A percentile compares a stretch with the other conserved stretches of the same genome.
Conservation (phyloP, 2,329 filamentous ascomycete genomes). For the Apiospora rasikravindrae region DNA sequence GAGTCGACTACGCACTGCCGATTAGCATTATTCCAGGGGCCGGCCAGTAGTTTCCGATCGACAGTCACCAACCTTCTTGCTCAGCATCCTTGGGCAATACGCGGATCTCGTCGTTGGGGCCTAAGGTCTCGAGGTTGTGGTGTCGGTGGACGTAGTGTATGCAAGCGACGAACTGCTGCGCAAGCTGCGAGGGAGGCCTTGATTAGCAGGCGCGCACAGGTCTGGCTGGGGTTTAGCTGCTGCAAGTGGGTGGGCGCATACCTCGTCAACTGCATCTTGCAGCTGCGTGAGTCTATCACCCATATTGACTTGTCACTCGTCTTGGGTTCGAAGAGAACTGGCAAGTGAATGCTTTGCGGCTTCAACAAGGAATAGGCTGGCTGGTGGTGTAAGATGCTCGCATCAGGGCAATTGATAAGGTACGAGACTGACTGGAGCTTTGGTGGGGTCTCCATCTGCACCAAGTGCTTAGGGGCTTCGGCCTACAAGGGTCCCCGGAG, state of each 20-base stretch:
- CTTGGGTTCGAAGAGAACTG: background rate
- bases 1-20: conserved; percentile 57
- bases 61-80: conserved; percentile 51
- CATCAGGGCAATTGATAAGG: background rate
- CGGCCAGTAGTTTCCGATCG: background rate
- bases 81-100: conserved; percentile 61
- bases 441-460: conserved; percentile 1
- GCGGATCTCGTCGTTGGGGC: conserved; percentile 62
- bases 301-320: conserved; percentile 51
- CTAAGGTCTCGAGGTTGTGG: conserved; percentile 68
- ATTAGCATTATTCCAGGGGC: conserved; percentile 22
- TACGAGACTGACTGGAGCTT: conserved; percentile 8
- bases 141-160: conserved; percentile 71
- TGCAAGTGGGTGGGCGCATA: conserved; percentile 40
- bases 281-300: conserved; percentile 81
- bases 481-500: background rate
- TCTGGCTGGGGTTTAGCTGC: background rate
- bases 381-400: background rate
- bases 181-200: conserved; percentile 53
- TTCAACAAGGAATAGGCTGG: background rate
- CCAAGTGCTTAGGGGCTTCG: background rate
- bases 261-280: conserved; percentile 85
- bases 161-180: conserved; percentile 71
- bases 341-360: background rate
- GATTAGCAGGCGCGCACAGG: background rate